Evolutionary conservation across 805 yeast species (phyloP), one percentile per base, ranked within the genome.

Genomic region (Pichia membranifaciens): DNA sequence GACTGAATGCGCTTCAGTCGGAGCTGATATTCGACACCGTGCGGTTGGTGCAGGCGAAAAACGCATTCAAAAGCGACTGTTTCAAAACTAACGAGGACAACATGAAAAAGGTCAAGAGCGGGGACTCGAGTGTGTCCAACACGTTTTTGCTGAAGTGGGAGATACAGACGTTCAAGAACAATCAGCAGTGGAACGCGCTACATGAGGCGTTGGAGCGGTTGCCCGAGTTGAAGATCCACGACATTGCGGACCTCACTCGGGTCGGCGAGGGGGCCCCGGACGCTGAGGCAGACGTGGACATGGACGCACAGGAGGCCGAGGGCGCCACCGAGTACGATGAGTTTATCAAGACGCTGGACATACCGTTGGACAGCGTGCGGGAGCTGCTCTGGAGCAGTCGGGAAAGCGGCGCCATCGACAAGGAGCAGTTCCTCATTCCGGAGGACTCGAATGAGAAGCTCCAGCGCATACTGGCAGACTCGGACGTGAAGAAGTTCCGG

Each of bases 401-500:
- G 3, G 29, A 40, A 25, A 10, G 15, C 6, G 36, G 34, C 15
- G 42, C 31, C 33, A n/a, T 52, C 50, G 23, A 51, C 49, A 42
- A 41, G 42, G 44, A 40, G 32, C 32, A 53, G 43, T 43, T 48
- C 50, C 10, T 23, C 29, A 47, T 58, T 3, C 48, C 50, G 16
- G 56, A 54, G 17, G 41, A 49, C 2, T 50, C 54, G 8, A 62
- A 55, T n/a, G 36, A 35, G 8, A 43, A 52, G 16, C 54, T 64
- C 23, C 50, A 55, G 31, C 28, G 44, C 5, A 44, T 58, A 2
- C 29, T 62, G 20, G 49, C 53, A 35, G 51, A 54, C 29, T 59
- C 57, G 9, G 58, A 60, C 39, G 36, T 54, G 4, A 48, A 51
- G n/a, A 60, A 60, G 44, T 65, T 65, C 47, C 54, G 51, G 43